These are phyloP conservation scores for Talaromyces verruculosus DNA, from an alignment of 2,329 filamentous ascomycete genomes.

Conservation along the genomic window DNA sequence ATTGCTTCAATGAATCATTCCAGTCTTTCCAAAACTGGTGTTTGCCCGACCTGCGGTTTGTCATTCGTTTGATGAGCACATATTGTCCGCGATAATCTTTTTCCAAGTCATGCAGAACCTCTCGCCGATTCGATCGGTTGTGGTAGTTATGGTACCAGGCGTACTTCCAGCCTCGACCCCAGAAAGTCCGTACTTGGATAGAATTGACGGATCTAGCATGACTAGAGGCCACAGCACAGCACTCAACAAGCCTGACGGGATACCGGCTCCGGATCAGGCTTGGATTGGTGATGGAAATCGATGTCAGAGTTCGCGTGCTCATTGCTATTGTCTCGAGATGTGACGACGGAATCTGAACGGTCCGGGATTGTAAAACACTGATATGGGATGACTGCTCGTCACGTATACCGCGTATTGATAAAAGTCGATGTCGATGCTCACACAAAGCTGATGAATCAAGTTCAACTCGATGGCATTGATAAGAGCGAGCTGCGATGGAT, in stretches of 20 bases:
- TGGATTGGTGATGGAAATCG: background rate
- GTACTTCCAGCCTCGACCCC: constrained; percentile 14
- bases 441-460: background rate
- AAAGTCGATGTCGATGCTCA: background rate
- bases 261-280: constrained; percentile 6
- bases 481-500: background rate
- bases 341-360: background rate
- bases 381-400: background rate
- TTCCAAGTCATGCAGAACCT: constrained; percentile 7
- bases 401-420: background rate
- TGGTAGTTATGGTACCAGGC: constrained; percentile 2
- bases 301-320: constrained; percentile 8
- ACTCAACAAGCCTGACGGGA: background rate
- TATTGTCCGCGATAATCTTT: constrained; percentile 6
- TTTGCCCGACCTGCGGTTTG: background rate
- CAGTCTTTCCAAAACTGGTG: constrained; percentile 2
- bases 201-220: background rate
- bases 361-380: background rate
- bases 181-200: constrained; percentile 8
- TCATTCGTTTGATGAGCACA: constrained; percentile 3
- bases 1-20: background rate
- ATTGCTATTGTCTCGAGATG: constrained; percentile 1
- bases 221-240: background rate
- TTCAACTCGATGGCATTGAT: constrained; percentile 2
- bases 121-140: background rate